phyloP scores from a whole-genome alignment of 164 flowering plant species.

The Warburgia ugandensis region DNA sequence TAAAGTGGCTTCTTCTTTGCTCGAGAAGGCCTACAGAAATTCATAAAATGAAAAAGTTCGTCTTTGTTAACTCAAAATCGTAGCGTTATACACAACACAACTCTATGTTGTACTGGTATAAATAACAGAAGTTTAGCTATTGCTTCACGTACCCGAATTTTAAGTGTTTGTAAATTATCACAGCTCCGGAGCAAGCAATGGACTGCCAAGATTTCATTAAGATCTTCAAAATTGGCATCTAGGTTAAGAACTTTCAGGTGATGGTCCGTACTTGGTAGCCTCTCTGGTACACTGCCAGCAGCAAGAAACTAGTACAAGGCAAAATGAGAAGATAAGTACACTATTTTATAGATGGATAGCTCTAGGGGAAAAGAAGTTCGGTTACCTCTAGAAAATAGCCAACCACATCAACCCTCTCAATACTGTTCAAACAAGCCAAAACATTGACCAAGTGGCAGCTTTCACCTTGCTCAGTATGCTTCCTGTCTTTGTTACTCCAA shows the following conservation, averaged over 20 bases:
- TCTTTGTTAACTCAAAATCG: background rate
- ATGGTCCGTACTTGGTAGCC: slow-evolving; percentile 26
- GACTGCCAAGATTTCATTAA: slow-evolving; percentile 28
- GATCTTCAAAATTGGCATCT: slow-evolving; percentile 30
- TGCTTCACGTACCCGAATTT: slow-evolving; percentile 36
- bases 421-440: no score
- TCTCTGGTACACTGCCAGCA: slow-evolving; percentile 29
- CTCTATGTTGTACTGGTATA: no score
- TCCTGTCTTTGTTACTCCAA: no score
- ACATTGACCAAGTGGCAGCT: no score
- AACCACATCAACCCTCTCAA: no score
- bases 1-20: slow-evolving; percentile 15
- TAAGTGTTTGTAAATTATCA: slow-evolving; percentile 40
- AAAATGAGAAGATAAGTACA: no score
- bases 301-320: slow-evolving; percentile 50
- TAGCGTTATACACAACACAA: background rate
- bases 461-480: no score
- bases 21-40: slow-evolving; percentile 28
- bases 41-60: background rate
- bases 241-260: slow-evolving; percentile 39
- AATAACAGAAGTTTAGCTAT: background rate
- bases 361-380: no score
- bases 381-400: no score
- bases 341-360: no score
- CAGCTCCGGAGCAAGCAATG: slow-evolving; percentile 40